Base-by-base conservation (phyloP, 1,139 yeast species). In the Debaryomyces sp. region DNA sequence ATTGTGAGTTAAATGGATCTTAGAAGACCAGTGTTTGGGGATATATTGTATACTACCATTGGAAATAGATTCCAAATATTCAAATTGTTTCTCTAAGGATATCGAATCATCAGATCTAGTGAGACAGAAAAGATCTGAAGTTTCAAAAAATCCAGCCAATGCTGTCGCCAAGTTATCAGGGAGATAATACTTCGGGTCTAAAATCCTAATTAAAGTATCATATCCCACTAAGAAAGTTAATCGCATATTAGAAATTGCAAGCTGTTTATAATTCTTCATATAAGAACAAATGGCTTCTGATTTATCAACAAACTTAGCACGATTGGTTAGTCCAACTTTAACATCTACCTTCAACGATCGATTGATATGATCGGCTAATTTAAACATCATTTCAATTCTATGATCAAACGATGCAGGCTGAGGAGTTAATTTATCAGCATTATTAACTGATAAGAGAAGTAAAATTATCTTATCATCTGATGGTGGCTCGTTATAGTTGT, bases 171-270 rank as follows among this genome's bases (percentile, higher is more conserved):
- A 63, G 3, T 78, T 66, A 23, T 62, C 63, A 0, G 84, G 81
- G 21, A 58, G 51, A 61, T 91, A 91, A 67, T 90, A 91, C 58
- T 85, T 86, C 22, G 84, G 82, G 61, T 89, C 82, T 43, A 88
- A 77, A 6, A 90, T 73, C 43, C 97, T 71, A 18, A 84, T 68
- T 42, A 90, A 69, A 0, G 97, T 90, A 64, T 90, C 97, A 64
- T 78, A 89, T 0, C 97, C 97, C 44, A 89, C 77, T 45, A 89
- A 67, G 60, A 86, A 89, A 0, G 84, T 73, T 44, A 78, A 62
- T 43, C 70, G 57, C 52, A 69, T 55, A 50, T 48, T 34, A 6
- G 42, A 27, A 18, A 30, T 18, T 34, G 29, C 29, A 17, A 23
- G 23, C 12, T 24, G 32, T 10, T 50, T 26, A 10, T 50, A 41